These are phyloP conservation scores for Colletotrichum plurivorum DNA, from an alignment of 2,329 filamentous ascomycete genomes.

Conservation along the genomic window DNA sequence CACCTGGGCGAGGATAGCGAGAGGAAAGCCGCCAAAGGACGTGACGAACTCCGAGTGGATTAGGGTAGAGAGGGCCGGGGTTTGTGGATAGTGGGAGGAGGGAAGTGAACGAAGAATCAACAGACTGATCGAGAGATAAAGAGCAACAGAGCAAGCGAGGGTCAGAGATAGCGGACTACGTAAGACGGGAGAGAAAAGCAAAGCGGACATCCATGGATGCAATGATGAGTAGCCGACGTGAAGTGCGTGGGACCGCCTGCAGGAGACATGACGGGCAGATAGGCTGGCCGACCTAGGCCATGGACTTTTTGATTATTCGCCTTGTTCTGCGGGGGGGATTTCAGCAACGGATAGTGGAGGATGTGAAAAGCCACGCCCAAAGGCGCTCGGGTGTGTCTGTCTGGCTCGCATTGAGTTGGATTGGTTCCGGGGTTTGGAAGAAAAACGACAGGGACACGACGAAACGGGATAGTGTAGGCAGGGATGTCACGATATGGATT, in stretches of 20 bases:
- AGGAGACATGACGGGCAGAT: conserved; percentile 31
- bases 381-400: not conserved
- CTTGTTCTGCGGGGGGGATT: conserved; percentile 14
- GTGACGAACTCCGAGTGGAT: conserved; percentile 17
- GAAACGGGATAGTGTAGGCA: conserved; percentile 32
- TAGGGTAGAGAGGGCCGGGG: not conserved
- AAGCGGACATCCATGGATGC: conserved; percentile 19
- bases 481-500: conserved; percentile 21
- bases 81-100: not conserved
- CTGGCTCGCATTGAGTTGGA: conserved; percentile 11
- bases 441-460: conserved; percentile 17
- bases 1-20: conserved; percentile 11
- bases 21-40: conserved; percentile 2
- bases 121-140: not conserved
- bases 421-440: conserved; percentile 24
- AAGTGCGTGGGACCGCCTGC: conserved; percentile 14
- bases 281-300: conserved; percentile 9
- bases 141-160: not conserved
- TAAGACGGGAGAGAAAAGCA: not conserved
- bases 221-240: conserved; percentile 14
- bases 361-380: not conserved
- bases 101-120: not conserved
- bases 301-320: conserved; percentile 17
- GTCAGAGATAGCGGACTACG: conserved; percentile 15
- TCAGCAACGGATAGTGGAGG: conserved; percentile 19